Evolutionary conservation across 164 flowering plant species (phyloP).

Genomic region (Stephania japonica): DNA sequence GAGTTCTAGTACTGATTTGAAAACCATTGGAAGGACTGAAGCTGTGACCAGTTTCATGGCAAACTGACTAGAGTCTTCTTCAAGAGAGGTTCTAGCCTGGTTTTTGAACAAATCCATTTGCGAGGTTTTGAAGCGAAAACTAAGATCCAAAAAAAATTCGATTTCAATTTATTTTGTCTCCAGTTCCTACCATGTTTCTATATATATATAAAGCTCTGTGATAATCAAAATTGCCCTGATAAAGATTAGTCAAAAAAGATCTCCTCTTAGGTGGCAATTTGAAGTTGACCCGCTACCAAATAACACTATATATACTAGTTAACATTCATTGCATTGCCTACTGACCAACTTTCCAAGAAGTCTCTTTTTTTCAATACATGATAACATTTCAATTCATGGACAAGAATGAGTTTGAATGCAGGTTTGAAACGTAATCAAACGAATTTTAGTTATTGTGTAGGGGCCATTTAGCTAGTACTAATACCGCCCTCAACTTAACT

Average conservation of each 20-base stretch:
- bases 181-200: neutral
- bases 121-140: constrained; percentile 26
- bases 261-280: neutral
- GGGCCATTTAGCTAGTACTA: no score
- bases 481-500: no score
- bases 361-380: neutral
- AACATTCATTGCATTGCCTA: no score
- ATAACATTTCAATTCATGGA: neutral
- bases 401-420: neutral
- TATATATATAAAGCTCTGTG: neutral
- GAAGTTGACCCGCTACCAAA: neutral
- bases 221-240: neutral
- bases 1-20: constrained; percentile 18
- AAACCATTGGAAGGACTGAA: constrained; percentile 21
- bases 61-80: constrained; percentile 10
- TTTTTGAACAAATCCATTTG: constrained; percentile 7
- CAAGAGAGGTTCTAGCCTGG: neutral
- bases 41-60: constrained; percentile 16
- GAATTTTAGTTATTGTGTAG: no score
- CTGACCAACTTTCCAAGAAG: neutral
- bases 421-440: no score
- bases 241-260: neutral
- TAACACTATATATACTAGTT: neutral
- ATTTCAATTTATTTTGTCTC: constrained; percentile 56
- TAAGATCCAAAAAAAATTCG: constrained; percentile 38